Evolutionary conservation across 352 stramenopile species (phyloP), one percentile per base, ranked within the genome.

Genomic region (Elongisporangium senticosum): DNA sequence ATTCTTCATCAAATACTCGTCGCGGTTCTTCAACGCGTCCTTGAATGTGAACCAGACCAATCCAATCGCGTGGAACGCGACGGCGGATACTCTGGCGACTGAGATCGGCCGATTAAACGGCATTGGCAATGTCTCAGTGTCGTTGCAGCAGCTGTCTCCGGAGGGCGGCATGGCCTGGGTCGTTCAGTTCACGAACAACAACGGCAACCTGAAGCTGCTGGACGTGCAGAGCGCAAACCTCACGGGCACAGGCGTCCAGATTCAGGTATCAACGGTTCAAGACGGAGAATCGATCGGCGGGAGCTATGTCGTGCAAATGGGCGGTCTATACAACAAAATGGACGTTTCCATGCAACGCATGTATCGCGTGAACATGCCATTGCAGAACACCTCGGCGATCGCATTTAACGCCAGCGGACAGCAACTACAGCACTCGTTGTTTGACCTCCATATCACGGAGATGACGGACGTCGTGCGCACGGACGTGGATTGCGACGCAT

Each of bases 91-190:
- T 0, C 3, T 91, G 2, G 64, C 64, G 1, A 19, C 17, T 0
- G 79, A 80, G 37, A 59, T 93, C 4, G 59, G 55, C 1, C 28
- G 64, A 13, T 67, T 93, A 10, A 69, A 83, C 13, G 82, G 79
- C 2, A 5, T 93, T 7, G 83, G 77, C 1, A 76, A 71, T 24
- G 80, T 90, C 0, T 67, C 57, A 1, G 74, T 89, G 8, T 55
- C 69, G 1, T 51, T 60, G 0, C 61, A 69, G 11, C 65, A 62
- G 50, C 58, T 89, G 0, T 68, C 77, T 7, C 65, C 80, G 1
- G 83, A 93, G 56, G 77, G 80, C 15, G 76, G 59, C 2, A 86
- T 79, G 66, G 71, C 74, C 26, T 93, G 83, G 83, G 86, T 63
- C 2, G 61, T 93, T 8, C 77, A 75, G 23, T 93, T 93, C 49